Conservation (phyloP, 2,329 filamentous ascomycete genomes). For the Paradendryphiella salina region DNA sequence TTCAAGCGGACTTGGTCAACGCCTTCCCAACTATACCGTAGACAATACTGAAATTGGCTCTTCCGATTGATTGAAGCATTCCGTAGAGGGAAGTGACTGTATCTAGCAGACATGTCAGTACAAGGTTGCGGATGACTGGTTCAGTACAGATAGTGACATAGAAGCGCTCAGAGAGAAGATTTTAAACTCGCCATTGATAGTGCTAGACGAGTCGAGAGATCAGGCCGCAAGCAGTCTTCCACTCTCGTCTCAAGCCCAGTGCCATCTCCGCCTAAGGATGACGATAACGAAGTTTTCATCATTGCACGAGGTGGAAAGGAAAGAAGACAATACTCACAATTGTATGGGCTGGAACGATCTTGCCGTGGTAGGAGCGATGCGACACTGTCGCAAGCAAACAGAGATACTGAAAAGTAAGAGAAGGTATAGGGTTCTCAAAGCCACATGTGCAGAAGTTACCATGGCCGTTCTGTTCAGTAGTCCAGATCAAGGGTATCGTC, state of each 20-base stretch:
- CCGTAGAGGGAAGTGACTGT: background rate
- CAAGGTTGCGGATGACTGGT: background rate
- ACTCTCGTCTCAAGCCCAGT: slow-evolving; percentile 28
- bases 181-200: slow-evolving; percentile 38
- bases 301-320: slow-evolving; percentile 49
- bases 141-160: background rate
- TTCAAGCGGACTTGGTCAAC: no score
- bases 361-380: background rate
- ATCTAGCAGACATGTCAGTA: slow-evolving; percentile 2
- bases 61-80: no score
- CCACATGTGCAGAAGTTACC: no score
- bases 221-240: slow-evolving; percentile 25
- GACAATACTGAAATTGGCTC: no score
- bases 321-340: slow-evolving; percentile 14
- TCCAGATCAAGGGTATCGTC: slow-evolving; percentile 51
- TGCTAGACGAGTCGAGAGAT: slow-evolving; percentile 26
- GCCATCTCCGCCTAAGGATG: slow-evolving; percentile 86
- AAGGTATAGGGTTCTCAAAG: background rate
- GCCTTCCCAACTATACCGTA: no score
- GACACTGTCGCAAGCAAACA: background rate
- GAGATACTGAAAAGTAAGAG: no score
- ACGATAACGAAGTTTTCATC: slow-evolving; percentile 90
- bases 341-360: background rate
- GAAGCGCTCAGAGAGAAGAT: slow-evolving; percentile 46
- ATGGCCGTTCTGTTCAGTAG: slow-evolving; percentile 44